phyloP scores from a whole-genome alignment of 2,329 filamentous ascomycete genomes.

The Diaporthe sp. region DNA sequence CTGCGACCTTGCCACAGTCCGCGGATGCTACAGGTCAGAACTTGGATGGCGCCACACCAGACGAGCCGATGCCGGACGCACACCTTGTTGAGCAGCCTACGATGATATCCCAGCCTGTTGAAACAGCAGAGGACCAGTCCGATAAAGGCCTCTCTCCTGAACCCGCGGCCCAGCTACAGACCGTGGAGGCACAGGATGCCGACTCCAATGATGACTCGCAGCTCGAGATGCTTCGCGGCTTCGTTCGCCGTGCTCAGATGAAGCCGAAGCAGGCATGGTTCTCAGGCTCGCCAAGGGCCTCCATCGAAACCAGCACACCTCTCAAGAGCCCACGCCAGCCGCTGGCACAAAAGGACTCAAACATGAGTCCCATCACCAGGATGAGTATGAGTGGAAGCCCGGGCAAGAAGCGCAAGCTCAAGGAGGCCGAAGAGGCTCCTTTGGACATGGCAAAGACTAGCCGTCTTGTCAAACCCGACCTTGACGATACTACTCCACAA shows the following conservation, averaged over 20 bases:
- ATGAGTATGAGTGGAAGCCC: constrained; percentile 52
- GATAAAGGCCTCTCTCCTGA: no score
- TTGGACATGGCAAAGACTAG: constrained; percentile 34
- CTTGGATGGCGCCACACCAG: not conserved
- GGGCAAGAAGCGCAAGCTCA: constrained; percentile 50
- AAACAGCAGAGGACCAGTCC: not conserved
- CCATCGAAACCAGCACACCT: constrained; percentile 29
- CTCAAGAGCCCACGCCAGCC: constrained; percentile 40
- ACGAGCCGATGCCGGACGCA: not conserved
- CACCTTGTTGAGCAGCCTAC: not conserved
- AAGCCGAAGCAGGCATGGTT: constrained; percentile 41
- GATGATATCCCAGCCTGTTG: not conserved
- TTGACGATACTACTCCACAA: constrained; percentile 41
- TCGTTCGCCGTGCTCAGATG: constrained; percentile 45
- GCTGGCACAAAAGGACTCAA: constrained; percentile 47
- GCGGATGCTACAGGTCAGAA: not conserved
- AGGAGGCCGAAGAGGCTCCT: constrained; percentile 35
- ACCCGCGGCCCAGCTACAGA: not conserved
- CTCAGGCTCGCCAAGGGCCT: constrained; percentile 44
- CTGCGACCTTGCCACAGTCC: not conserved
- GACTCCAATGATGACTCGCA: constrained; percentile 46
- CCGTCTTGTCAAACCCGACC: constrained; percentile 40
- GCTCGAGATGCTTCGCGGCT: constrained; percentile 47
- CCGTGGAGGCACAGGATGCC: not conserved
- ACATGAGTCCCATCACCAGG: constrained; percentile 49